Evolutionary conservation across 257 asterid genomes (phyloP).

Genomic region (Lantana camara): DNA sequence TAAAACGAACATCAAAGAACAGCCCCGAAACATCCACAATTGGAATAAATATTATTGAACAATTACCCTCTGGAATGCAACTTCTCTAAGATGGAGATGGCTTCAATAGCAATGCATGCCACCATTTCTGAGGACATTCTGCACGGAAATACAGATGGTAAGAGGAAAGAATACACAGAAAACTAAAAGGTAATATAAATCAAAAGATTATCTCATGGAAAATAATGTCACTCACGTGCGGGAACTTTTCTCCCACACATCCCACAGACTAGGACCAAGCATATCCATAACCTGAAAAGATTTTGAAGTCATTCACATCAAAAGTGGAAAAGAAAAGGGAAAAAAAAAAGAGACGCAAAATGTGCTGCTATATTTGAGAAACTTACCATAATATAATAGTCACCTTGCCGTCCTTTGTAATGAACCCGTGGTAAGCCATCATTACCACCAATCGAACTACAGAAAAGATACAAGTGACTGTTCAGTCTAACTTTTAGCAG

Average conservation of each 20-base stretch:
- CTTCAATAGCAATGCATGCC: slow-evolving; percentile 93
- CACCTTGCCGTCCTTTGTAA: slow-evolving; percentile 72
- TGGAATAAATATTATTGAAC: not conserved
- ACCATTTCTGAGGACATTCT: slow-evolving; percentile 93
- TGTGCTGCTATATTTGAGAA: not conserved
- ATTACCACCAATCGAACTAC: slow-evolving; percentile 75
- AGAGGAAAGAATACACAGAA: slow-evolving; percentile 19
- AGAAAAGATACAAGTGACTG: slow-evolving; percentile 6
- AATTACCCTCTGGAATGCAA: slow-evolving; percentile 81
- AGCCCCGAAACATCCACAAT: not conserved
- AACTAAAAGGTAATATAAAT: not conserved
- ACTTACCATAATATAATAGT: slow-evolving; percentile 77
- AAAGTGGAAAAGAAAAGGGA: not conserved
- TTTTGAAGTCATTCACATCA: slow-evolving; percentile 2
- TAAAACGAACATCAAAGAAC: not conserved
- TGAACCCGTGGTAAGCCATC: slow-evolving; percentile 88
- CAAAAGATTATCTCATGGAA: not conserved
- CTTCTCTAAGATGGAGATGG: slow-evolving; percentile 88
- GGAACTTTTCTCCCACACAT: slow-evolving; percentile 78
- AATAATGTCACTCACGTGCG: slow-evolving; percentile 50
- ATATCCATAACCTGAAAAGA: slow-evolving; percentile 89
- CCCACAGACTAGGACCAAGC: slow-evolving; percentile 95
- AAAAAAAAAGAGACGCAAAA: slow-evolving; percentile 4
- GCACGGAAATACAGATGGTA: slow-evolving; percentile 29
- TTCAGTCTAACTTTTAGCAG: slow-evolving; percentile 6